phyloP scores from a whole-genome alignment of 805 yeast species.

The Tetrapisispora fleetii region DNA sequence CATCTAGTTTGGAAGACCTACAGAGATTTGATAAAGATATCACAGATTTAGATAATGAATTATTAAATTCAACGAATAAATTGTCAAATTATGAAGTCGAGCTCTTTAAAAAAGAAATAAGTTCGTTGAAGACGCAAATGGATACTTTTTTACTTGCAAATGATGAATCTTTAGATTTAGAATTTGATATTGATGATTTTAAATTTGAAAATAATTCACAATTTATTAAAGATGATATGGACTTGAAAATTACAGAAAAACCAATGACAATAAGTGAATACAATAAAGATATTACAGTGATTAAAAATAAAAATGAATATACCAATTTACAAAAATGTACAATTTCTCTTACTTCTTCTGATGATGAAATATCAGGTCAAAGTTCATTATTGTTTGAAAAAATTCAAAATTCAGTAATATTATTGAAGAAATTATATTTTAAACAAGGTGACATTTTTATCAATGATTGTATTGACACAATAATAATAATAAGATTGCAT shows the following conservation, averaged over 20 bases:
- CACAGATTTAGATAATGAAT: not conserved
- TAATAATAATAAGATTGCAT: conserved; percentile 9
- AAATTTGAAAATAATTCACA: not conserved
- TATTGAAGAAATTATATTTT: conserved; percentile 12
- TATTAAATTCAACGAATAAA: not conserved
- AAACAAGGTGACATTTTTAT: conserved; percentile 19
- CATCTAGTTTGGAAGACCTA: not conserved
- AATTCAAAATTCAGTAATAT: conserved; percentile 8
- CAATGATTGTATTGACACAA: conserved; percentile 11
- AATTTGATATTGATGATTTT: not conserved
- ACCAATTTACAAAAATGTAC: conserved; percentile 10
- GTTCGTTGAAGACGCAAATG: not conserved
- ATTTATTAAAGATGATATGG: not conserved
- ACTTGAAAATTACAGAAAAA: not conserved
- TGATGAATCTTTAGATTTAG: not conserved
- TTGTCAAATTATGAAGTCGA: conserved; percentile 1
- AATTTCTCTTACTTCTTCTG: not conserved
- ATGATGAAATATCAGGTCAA: not conserved
- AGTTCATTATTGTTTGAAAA: conserved; percentile 17
- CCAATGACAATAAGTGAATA: not conserved
- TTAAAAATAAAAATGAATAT: conserved; percentile 3
- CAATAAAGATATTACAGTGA: conserved; percentile 2
- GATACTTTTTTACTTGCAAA: not conserved
- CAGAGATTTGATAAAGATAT: not conserved
- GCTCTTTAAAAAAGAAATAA: not conserved